Evolutionary conservation across 148 eudicot species (phyloP).

Genomic region (Spergularia marina): DNA sequence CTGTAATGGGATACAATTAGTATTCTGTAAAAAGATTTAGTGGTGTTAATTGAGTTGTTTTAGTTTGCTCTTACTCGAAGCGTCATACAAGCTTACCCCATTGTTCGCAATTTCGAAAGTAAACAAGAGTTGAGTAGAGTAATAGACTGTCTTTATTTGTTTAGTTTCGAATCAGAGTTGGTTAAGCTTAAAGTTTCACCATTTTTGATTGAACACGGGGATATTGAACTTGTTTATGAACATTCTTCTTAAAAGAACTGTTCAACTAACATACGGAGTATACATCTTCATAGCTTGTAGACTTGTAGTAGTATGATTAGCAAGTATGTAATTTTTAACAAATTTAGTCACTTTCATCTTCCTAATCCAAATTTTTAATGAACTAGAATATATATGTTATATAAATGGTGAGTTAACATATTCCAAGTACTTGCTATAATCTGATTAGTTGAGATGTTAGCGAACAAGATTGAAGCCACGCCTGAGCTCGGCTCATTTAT

Average conservation of each 20-base stretch:
- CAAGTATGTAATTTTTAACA: too few relatives aligned
- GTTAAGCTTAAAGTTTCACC: not conserved
- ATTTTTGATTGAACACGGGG: not conserved
- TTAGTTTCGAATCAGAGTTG: not conserved
- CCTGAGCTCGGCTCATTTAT: too few relatives aligned
- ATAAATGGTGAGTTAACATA: too few relatives aligned
- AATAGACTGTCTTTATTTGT: not conserved
- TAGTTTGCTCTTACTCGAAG: not conserved
- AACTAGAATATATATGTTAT: too few relatives aligned
- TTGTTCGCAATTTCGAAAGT: too few relatives aligned
- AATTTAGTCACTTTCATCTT: too few relatives aligned
- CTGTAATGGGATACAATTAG: not conserved
- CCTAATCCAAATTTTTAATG: too few relatives aligned
- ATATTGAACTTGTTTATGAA: not conserved
- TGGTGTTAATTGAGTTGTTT: not conserved
- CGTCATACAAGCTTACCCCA: too few relatives aligned
- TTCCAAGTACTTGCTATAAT: too few relatives aligned
- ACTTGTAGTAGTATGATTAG: too few relatives aligned
- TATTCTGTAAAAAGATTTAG: not conserved
- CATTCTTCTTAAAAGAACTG: not conserved
- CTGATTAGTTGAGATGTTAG: too few relatives aligned
- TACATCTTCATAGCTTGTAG: not conserved
- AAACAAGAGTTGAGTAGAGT: not conserved
- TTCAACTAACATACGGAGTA: not conserved
- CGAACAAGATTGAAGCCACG: too few relatives aligned